These are phyloP conservation scores for Escallonia rubra DNA, from an alignment of 129 eudicot species.

Conservation along the genomic window DNA sequence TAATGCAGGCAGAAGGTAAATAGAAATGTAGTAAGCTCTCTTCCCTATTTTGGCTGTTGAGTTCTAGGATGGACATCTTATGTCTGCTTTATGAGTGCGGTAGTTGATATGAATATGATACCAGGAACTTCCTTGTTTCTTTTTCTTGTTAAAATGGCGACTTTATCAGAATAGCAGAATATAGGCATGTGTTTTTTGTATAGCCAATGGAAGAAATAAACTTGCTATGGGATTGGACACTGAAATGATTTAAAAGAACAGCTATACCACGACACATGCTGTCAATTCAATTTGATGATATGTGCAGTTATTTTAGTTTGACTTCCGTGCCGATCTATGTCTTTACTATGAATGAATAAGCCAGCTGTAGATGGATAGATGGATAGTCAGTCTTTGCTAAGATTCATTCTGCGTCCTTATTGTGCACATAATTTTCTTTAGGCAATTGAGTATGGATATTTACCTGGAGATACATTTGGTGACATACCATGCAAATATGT, in stretches of 20 bases:
- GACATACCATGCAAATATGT: constrained; percentile 27
- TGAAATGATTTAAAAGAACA: neutral
- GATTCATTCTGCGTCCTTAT: neutral
- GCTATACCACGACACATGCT: neutral
- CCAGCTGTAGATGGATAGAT: too few species aligned
- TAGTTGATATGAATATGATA: too few species aligned
- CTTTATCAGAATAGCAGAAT: too few species aligned
- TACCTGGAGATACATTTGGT: constrained; percentile 24
- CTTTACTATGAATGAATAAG: too few species aligned
- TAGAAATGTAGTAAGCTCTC: too few species aligned
- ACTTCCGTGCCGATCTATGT: too few species aligned
- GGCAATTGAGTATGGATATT: constrained; percentile 31
- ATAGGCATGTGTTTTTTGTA: neutral
- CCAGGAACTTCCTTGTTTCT: too few species aligned
- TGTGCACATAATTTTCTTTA: constrained; percentile 9
- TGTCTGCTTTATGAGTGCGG: too few species aligned
- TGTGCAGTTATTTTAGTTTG: neutral
- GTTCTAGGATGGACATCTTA: too few species aligned
- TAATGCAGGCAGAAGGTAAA: too few species aligned
- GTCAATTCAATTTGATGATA: neutral
- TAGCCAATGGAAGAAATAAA: neutral
- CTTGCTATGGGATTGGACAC: neutral
- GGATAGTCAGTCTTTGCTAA: neutral
- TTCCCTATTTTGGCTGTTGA: too few species aligned
- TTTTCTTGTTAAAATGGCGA: too few species aligned